phyloP scores from a whole-genome alignment of 1,139 yeast genomes.

The Pichiaceae sp. region DNA sequence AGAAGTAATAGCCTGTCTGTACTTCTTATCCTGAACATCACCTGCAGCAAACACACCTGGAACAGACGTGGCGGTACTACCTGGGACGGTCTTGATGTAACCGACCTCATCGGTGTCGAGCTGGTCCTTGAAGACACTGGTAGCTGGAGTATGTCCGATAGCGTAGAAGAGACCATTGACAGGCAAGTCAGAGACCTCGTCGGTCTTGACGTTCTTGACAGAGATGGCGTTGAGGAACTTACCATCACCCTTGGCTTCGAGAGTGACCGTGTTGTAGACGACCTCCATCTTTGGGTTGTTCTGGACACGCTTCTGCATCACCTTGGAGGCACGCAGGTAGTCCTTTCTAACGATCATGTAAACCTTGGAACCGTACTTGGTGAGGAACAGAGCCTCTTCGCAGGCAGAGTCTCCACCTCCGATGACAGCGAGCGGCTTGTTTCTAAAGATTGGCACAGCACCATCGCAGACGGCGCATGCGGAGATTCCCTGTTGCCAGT shows the following conservation, averaged over 20 bases:
- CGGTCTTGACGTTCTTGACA: constrained; percentile 65
- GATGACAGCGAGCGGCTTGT: constrained; percentile 92
- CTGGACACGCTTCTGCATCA: constrained; percentile 90
- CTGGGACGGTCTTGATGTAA: constrained; percentile 82
- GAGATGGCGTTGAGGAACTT: constrained; percentile 54
- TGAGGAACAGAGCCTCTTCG: constrained; percentile 93
- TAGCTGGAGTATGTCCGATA: constrained; percentile 96
- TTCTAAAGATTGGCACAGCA: constrained; percentile 96
- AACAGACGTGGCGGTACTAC: constrained; percentile 78
- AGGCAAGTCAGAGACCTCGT: constrained; percentile 56
- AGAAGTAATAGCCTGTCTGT: constrained; percentile 98
- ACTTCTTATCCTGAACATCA: constrained; percentile 94
- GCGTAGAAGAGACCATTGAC: constrained; percentile 96
- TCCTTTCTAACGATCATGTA: constrained; percentile 90
- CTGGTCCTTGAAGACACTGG: constrained; percentile 68
- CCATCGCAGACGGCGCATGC: constrained; percentile 99
- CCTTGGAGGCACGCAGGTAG: constrained; percentile 84
- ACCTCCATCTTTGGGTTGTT: constrained; percentile 84
- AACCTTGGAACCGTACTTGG: constrained; percentile 95
- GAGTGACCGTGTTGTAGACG: constrained; percentile 76
- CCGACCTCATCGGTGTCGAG: constrained; percentile 82
- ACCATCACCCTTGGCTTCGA: constrained; percentile 91
- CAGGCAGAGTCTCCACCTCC: constrained; percentile 99
- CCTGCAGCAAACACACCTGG: constrained; percentile 97
- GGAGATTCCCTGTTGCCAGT: constrained; percentile 98